Evolutionary conservation across 768 basidiomycete species (phyloP), one percentile per base, ranked within the genome.

Genomic region (Xerocomellus amylosporus): DNA sequence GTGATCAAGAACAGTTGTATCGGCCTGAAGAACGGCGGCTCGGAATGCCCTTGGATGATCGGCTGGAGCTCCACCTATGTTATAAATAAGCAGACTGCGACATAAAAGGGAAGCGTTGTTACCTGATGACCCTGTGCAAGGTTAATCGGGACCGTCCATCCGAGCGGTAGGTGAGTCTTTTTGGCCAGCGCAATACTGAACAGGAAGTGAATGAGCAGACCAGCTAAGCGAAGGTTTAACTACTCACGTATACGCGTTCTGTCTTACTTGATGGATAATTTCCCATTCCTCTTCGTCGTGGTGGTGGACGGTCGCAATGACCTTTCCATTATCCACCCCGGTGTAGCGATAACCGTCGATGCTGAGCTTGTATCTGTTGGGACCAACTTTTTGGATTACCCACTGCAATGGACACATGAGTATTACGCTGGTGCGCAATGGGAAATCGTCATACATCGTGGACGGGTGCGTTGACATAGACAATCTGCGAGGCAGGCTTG

Each of bases 111-210:
- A 7, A 13, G 15, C 12, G 8, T 28, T 19, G 2, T 40, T 20
- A 51, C 52, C 22, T 46, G 1, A 4, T 1, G 3, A n/a, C 7
- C 2, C 4, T 26, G 14, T 2, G 4, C 0, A 31, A 24, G 2
- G 9, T 7, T 12, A 13, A 7, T 19, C 26, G 37, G 31, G 24
- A 48, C 36, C 2, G 46, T 38, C 46, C 52, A 53, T 40, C 47
- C 47, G 1, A 1, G n/a, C n/a, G n/a, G n/a, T n/a, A n/a, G 1
- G 2, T 1, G 0, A 15, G 9, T 2, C 0, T 34, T 0, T 2
- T 20, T 6, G 12, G 9, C 38, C 2, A 2, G 17, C 6, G 17
- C 8, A n/a, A 53, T 51, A 8, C 47, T 53, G 30, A 14, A 22
- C 24, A 24, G 12, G 22, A 17, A 9, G 20, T 3, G 30, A n/a